Percentiles rank a stretch among this genome's conserved stretches.
phyloP scores from a whole-genome alignment of 371 early-diverging fungal species.

The Parasitella parasitica region DNA sequence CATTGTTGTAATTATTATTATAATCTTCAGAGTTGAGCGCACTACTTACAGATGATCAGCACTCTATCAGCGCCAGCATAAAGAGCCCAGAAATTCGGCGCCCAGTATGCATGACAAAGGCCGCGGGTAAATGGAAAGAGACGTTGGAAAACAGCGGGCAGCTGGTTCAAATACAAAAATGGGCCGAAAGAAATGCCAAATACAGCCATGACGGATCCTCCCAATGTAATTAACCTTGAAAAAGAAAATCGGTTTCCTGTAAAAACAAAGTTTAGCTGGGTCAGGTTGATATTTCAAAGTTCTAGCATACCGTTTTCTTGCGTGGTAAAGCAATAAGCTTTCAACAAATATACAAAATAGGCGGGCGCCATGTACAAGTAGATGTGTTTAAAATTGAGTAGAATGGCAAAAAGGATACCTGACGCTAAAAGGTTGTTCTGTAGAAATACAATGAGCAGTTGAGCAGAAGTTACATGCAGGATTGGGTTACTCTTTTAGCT shows the following conservation, averaged over 20 bases:
- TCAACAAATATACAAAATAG: conserved; percentile 88
- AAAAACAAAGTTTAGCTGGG: background rate
- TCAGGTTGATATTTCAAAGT: background rate
- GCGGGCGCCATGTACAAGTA: conserved; percentile 94
- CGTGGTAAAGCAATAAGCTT: conserved; percentile 73
- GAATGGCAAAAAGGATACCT: conserved; percentile 80
- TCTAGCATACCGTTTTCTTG: background rate
- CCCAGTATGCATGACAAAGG: conserved; percentile 96
- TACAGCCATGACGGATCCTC: conserved; percentile 62
- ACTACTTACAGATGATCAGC: conserved; percentile 50
- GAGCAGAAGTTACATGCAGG: background rate
- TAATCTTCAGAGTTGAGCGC: too few relatives aligned
- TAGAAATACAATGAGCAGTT: background rate
- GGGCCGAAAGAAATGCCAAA: conserved; percentile 86
- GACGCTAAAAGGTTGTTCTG: conserved; percentile 67
- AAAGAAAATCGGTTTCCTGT: conserved; percentile 32
- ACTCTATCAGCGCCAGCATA: conserved; percentile 84
- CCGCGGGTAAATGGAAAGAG: conserved; percentile 97
- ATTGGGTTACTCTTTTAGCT: conserved; percentile 62
- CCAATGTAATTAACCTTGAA: conserved; percentile 58
- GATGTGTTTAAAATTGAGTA: conserved; percentile 96
- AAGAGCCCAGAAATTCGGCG: conserved; percentile 96
- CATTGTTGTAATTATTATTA: too few relatives aligned
- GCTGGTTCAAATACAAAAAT: conserved; percentile 65
- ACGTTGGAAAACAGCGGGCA: conserved; percentile 78